Evolutionary conservation across 202 grass and related monocot genomes (phyloP), one percentile per base, ranked within the genome.

Genomic region (Schoenoplectus triqueter): DNA sequence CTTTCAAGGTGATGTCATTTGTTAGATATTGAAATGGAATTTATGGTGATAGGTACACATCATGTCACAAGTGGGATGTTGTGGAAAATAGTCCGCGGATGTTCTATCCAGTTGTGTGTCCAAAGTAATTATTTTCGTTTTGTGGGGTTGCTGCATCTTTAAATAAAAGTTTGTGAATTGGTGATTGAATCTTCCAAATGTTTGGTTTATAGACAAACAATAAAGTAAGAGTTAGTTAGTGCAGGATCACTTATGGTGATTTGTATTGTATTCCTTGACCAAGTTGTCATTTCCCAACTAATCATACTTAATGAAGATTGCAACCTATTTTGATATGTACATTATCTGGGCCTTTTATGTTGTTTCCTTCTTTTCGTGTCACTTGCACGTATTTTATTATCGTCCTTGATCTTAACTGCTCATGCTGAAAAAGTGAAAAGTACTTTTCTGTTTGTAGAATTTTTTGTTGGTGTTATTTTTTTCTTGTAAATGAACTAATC

Each of bases 21-120:
- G 78, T 46, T 81, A 19, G 78, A 31, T 31, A 69, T 52, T 70
- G 41, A 83, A 69, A 69, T 40, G 3, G 69, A 69, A 83, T 55
- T 83, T 69, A 66, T 31, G 59, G 80, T 82, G 80, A 83, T 83
- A 67, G 80, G 80, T 10, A 57, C 63, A 68, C 80, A 57, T 83
- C 60, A 67, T 55, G 22, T 83, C 10, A 1, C 64, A 83, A 83
- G 46, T 71, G 49, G 64, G 13, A 55, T 67, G 69, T 20, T 83
- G 81, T 83, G 61, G 64, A 83, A 83, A 68, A 66, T 70, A 83
- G 64, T 66, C 22, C 81, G 59, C n/a, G 65, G 47, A 83, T 70
- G 51, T 70, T 67, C 64, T 15, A 67, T 67, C 4, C 67, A 50
- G 59, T 52, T 67, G 62, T 66, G 21, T 62, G 17, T 50, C 19